Percentiles rank a stretch among this genome's conserved stretches.
phyloP scores from a whole-genome alignment of 1,139 yeast genomes.

The Yamadazyma sp. region DNA sequence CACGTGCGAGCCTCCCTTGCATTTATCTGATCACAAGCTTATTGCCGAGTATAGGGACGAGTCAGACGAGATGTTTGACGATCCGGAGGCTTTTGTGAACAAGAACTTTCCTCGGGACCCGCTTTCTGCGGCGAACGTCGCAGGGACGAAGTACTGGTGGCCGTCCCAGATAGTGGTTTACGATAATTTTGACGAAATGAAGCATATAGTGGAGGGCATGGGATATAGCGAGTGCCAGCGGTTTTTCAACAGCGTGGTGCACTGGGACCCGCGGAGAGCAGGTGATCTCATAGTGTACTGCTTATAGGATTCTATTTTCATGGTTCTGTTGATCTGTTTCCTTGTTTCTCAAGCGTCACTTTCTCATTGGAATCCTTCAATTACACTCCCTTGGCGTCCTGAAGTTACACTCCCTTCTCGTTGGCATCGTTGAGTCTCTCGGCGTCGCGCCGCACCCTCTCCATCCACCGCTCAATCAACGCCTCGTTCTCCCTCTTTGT shows the following conservation, averaged over 20 bases:
- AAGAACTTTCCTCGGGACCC: conserved; percentile 15
- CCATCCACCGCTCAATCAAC: conserved; percentile 62
- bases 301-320: too few species aligned
- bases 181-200: conserved; percentile 57
- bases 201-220: conserved; percentile 34
- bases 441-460: conserved; percentile 56
- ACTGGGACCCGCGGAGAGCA: conserved; percentile 79
- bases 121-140: background rate
- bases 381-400: too few species aligned
- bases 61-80: conserved; percentile 76
- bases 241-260: conserved; percentile 76
- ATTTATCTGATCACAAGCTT: conserved; percentile 24
- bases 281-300: conserved; percentile 75
- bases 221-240: conserved; percentile 51
- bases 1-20: conserved; percentile 90
- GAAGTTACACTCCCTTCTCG: too few species aligned
- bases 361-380: too few species aligned
- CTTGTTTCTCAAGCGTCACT: too few species aligned
- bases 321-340: too few species aligned
- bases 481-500: conserved; percentile 45
- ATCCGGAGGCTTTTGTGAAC: conserved; percentile 55
- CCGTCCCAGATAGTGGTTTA: conserved; percentile 74
- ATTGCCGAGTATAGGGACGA: conserved; percentile 68
- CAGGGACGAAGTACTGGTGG: conserved; percentile 49
- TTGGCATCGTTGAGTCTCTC: conserved; percentile 59